Conservation (phyloP, 192 early-diverging fungal species). For the Umbelopsis isabellina region DNA sequence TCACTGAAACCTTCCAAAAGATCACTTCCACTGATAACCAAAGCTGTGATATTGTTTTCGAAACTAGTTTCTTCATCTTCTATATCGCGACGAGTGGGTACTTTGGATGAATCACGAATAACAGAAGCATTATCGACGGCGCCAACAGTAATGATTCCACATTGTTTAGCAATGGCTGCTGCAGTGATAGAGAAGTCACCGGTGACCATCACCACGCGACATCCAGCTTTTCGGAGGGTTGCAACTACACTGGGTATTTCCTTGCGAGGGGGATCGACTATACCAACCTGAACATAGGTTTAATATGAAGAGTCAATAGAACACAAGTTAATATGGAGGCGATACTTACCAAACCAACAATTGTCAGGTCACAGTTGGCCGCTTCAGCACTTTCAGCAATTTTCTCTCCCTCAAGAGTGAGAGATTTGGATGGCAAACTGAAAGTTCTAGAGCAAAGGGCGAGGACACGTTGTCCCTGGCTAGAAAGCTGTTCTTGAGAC, state of each 20-base stretch:
- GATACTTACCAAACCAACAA: slow-evolving; percentile 63
- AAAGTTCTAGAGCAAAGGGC: slow-evolving; percentile 34
- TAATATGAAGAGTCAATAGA: not conserved
- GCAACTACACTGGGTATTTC: slow-evolving; percentile 70
- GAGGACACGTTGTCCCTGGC: slow-evolving; percentile 62
- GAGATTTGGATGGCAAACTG: not conserved
- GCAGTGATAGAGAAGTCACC: slow-evolving; percentile 85
- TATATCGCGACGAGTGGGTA: not conserved
- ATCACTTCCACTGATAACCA: slow-evolving; percentile 73
- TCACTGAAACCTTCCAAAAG: slow-evolving; percentile 57
- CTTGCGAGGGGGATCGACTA: slow-evolving; percentile 83
- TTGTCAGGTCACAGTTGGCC: slow-evolving; percentile 54
- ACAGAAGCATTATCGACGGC: slow-evolving; percentile 41
- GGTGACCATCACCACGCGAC: slow-evolving; percentile 88
- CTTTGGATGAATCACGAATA: slow-evolving; percentile 15
- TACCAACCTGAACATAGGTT: slow-evolving; percentile 49
- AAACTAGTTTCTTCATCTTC: slow-evolving; percentile 70
- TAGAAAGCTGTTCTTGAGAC: slow-evolving; percentile 57
- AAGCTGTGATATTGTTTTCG: slow-evolving; percentile 75
- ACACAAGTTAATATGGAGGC: not conserved
- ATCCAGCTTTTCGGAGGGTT: slow-evolving; percentile 64
- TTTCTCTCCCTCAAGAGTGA: not conserved
- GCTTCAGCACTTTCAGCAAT: slow-evolving; percentile 34
- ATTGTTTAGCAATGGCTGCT: slow-evolving; percentile 75
- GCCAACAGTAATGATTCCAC: slow-evolving; percentile 66